A percentile compares a stretch with the other conserved stretches of the same genome.
phyloP scores from a whole-genome alignment of 2,329 filamentous ascomycete genomes.

The Metarhizium brunneum region DNA sequence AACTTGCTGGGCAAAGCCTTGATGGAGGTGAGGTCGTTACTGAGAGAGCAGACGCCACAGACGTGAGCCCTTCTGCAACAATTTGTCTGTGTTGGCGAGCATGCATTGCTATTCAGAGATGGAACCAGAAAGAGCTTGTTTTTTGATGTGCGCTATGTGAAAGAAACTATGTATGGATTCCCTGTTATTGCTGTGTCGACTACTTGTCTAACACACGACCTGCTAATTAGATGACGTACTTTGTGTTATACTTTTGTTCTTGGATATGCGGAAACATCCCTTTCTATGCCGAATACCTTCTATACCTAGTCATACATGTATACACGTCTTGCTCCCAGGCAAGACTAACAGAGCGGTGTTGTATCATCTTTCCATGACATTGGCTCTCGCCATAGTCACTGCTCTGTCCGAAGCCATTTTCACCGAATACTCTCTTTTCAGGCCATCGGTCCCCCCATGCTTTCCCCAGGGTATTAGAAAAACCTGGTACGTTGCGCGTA shows the following conservation, averaged over 20 bases:
- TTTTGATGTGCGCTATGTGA: too few species aligned
- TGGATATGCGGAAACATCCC: conserved; percentile 6
- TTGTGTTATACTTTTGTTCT: background rate
- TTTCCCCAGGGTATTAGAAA: conserved; percentile 9
- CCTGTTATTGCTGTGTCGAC: too few species aligned
- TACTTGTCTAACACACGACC: too few species aligned
- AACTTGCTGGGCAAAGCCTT: too few species aligned
- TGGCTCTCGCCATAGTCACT: background rate
- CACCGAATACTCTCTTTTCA: conserved; percentile 5
- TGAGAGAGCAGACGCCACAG: too few species aligned
- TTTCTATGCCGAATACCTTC: conserved; percentile 12
- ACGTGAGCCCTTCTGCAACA: too few species aligned
- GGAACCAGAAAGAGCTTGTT: too few species aligned
- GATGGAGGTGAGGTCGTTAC: too few species aligned
- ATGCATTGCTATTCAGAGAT: too few species aligned
- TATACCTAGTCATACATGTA: conserved; percentile 20
- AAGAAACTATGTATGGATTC: too few species aligned
- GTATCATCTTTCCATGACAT: conserved; percentile 11
- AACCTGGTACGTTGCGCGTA: conserved; percentile 11
- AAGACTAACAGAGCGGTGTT: conserved; percentile 23
- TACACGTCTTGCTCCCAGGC: conserved; percentile 13
- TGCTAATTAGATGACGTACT: background rate
- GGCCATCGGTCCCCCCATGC: conserved; percentile 1
- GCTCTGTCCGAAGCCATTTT: background rate
- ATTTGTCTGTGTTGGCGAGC: too few species aligned